Percentiles rank a stretch among this genome's conserved stretches.
These are phyloP conservation scores for Yamadazyma diddensiae DNA, from an alignment of 1,139 yeast genomes.

Conservation along the genomic window DNA sequence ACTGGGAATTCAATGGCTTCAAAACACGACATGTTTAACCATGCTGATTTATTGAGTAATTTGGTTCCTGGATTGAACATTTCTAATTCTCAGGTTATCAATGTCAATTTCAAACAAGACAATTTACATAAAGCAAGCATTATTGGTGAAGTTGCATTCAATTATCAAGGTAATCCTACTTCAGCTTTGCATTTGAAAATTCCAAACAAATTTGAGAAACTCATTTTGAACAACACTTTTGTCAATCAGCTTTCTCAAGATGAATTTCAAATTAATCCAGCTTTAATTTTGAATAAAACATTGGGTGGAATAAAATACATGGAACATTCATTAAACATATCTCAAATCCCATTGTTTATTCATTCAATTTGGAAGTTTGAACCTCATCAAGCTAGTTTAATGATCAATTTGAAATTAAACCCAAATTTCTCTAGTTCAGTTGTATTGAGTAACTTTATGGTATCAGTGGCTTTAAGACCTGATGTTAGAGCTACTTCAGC, in stretches of 20 bases:
- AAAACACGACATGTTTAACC: conserved; percentile 25
- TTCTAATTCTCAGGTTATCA: conserved; percentile 78
- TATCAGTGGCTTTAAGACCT: conserved; percentile 57
- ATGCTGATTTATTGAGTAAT: conserved; percentile 40
- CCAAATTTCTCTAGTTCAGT: conserved; percentile 44
- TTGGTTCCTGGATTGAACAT: conserved; percentile 67
- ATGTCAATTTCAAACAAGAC: conserved; percentile 71
- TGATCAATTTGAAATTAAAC: conserved; percentile 64
- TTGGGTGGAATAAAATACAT: conserved; percentile 76
- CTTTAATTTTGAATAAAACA: conserved; percentile 50
- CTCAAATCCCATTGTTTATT: conserved; percentile 63
- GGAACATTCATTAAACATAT: conserved; percentile 26
- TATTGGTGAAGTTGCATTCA: conserved; percentile 79
- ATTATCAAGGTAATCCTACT: conserved; percentile 40
- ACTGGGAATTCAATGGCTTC: conserved; percentile 34
- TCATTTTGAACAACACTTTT: conserved; percentile 43
- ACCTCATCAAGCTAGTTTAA: conserved; percentile 77
- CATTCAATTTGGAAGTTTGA: conserved; percentile 90
- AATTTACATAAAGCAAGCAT: conserved; percentile 53
- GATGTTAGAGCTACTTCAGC: conserved; percentile 60
- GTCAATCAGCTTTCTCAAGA: conserved; percentile 32
- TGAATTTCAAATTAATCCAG: conserved; percentile 29
- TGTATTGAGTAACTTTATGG: conserved; percentile 57
- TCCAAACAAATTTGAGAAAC: conserved; percentile 32
- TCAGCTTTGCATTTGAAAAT: conserved; percentile 25